These are phyloP conservation scores for Saccharomyces hybrid DNA, from an alignment of 1,139 yeast species.

Conservation along the genomic window DNA sequence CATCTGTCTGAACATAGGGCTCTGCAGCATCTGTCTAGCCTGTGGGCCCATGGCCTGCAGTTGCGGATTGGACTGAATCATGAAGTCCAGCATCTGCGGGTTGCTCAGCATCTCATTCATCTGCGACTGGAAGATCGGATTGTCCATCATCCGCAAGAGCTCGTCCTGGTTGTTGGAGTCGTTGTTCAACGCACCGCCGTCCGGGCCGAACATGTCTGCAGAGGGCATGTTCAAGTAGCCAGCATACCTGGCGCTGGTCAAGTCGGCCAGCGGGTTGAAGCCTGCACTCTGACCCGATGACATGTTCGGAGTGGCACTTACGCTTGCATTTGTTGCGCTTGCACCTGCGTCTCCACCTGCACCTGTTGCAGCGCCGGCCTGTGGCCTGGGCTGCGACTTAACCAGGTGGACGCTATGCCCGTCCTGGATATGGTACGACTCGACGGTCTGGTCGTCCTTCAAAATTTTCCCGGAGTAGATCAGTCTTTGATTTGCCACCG, in stretches of 20 bases:
- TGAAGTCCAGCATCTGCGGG: constrained; percentile 75
- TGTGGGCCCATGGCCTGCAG: constrained; percentile 83
- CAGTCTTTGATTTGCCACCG: constrained; percentile 72
- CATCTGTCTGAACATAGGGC: constrained; percentile 80
- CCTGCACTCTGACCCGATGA: constrained; percentile 79
- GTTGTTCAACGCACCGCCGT: constrained; percentile 67
- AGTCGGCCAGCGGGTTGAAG: constrained; percentile 81
- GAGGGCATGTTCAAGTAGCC: constrained; percentile 81
- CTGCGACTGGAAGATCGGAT: constrained; percentile 72
- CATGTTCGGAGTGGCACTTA: constrained; percentile 57
- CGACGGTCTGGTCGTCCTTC: constrained; percentile 71
- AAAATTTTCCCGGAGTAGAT: constrained; percentile 91
- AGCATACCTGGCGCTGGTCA: constrained; percentile 93
- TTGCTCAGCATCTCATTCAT: constrained; percentile 72
- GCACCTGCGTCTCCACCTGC: constrained; percentile 14
- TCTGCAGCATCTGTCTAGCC: constrained; percentile 76
- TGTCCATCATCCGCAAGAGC: constrained; percentile 63
- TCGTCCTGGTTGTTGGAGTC: constrained; percentile 65
- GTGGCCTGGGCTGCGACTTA: constrained; percentile 44
- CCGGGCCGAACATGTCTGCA: constrained; percentile 88
- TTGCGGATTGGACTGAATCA: constrained; percentile 80
- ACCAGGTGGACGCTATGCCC: constrained; percentile 90
- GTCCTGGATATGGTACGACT: constrained; percentile 67
- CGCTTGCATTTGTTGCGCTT: constrained; percentile 5
- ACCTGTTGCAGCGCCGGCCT: constrained; percentile 21